Evolutionary conservation across 176 grass and related monocot genomes (phyloP).

Genomic region (maize (Zea mays)): Zm-B73-REFERENCE-NAM-5.0 NC_050099.1:16022001-16022500

Average conservation of each 20-base stretch:
- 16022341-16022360: constrained; percentile 12
- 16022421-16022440: background rate
- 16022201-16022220: background rate
- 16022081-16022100: background rate
- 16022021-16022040: constrained; percentile 55
- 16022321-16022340: background rate
- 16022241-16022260: constrained; percentile 4
- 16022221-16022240: background rate
- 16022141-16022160: background rate
- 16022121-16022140: constrained; percentile 9
- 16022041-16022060: constrained; percentile 13
- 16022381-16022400: background rate
- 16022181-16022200: constrained; percentile 4
- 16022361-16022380: background rate
- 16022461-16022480: background rate
- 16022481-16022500: background rate
- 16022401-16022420: constrained; percentile 4
- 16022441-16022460: constrained; percentile 2
- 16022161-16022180: background rate
- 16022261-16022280: background rate
- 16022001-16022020: constrained; percentile 84
- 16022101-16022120: background rate
- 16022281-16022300: background rate
- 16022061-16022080: constrained; percentile 12
- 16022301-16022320: constrained; percentile 24